Percentiles rank a stretch among this genome's conserved stretches.
Evolutionary conservation across 2,329 filamentous ascomycete species (phyloP).

Genomic region (Xylaria arbuscula): DNA sequence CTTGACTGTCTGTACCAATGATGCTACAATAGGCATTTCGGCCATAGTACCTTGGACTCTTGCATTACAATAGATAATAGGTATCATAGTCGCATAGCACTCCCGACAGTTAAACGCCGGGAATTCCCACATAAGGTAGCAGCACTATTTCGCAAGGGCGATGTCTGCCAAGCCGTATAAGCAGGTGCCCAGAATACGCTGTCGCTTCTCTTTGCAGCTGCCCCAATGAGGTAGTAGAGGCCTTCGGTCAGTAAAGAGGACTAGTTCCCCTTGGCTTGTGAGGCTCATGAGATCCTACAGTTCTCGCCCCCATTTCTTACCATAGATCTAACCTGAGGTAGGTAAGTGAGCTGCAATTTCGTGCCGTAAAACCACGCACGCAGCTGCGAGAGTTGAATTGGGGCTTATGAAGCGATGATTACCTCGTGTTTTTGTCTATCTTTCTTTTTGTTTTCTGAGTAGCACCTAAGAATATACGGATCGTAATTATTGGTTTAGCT

Average conservation of each 20-base stretch:
- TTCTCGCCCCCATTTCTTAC: not conserved
- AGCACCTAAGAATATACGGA: too few relatives aligned
- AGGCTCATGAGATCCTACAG: not conserved
- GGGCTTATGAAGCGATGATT: not conserved
- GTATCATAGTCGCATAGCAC: not conserved
- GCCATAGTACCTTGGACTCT: too few relatives aligned
- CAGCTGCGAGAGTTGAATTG: not conserved
- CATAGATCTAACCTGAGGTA: not conserved
- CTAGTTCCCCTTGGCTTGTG: not conserved
- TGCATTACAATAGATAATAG: too few relatives aligned
- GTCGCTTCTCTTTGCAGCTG: not conserved
- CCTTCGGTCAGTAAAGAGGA: slow-evolving; percentile 29
- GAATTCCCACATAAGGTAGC: not conserved
- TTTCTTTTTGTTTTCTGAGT: not conserved
- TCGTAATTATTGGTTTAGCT: not conserved
- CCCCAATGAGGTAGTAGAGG: not conserved
- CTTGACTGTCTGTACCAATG: too few relatives aligned
- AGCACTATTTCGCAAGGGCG: not conserved
- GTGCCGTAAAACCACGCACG: not conserved
- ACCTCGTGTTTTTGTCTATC: not conserved
- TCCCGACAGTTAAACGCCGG: not conserved
- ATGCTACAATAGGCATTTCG: too few relatives aligned
- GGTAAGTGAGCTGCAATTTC: not conserved
- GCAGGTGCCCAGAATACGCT: not conserved
- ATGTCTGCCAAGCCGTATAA: not conserved